Base-by-base conservation (phyloP, 140 eudicot species). In the Anethum foeniculum region DNA sequence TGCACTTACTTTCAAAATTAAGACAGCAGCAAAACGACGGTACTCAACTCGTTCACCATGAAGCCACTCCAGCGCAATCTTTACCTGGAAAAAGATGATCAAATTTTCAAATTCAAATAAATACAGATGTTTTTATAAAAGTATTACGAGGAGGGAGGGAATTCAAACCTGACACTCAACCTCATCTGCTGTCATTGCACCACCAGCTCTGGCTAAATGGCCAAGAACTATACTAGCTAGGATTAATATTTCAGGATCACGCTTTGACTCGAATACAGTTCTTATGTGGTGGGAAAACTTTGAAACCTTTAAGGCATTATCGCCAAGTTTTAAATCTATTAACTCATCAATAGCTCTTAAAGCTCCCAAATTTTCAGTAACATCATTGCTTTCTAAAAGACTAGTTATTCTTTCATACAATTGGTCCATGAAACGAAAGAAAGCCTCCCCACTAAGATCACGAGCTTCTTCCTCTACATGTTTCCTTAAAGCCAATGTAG, bases 171-270 rank as follows among this genome's bases (percentile, higher is more conserved):
- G 97, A 75, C 90, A 86, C 85, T 93, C 99, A 90, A 92, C 97
- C 87, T 92, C 99, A 88, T 92, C 98, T 28, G 99, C 97, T 6
- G 97, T 88, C 97, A 89, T 93, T 81, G 98, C 99, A 71, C 99
- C 98, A 51, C 99, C 99, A 78, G 92, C 89, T 86, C 99, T 85
- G 56, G 99, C 99, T 76, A 95, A 82, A 77, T 95, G 99, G 68
- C 99, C 99, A 77, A 95, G 86, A 81, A 93, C 99, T 89, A 84
- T 92, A 81, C 99, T 95, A n/a, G 98, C 93, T 80, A 93, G 89
- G 48, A 92, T 84, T 84, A 95, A 79, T 34, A 90, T 87, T 75
- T 95, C 96, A 36, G 93, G 97, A 80, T 92, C 97, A 47, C 96
- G 99, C 71, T 95, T 95, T 39, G 90, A 81, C 83, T 93, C 99